phyloP scores from a whole-genome alignment of 352 stramenopile genomes.

The Globisporangium barbulae region DNA sequence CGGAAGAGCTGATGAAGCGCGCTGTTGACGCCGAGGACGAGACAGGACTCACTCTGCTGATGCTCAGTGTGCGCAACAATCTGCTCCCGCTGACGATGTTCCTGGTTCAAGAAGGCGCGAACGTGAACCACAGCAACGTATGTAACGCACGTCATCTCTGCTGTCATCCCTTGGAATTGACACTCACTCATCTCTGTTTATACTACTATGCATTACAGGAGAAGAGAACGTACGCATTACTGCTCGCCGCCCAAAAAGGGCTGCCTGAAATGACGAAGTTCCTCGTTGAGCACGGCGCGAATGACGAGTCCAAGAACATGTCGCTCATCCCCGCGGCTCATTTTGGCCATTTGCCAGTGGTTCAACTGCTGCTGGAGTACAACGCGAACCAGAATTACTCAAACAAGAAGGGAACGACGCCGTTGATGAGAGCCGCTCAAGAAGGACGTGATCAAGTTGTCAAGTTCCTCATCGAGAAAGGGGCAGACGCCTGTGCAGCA shows the following conservation, averaged over 20 bases:
- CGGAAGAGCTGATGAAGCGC: slow-evolving; percentile 42
- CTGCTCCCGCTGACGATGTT: slow-evolving; percentile 52
- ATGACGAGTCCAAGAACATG: slow-evolving; percentile 84
- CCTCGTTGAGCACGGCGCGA: slow-evolving; percentile 58
- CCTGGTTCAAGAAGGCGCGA: slow-evolving; percentile 62
- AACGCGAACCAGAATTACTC: slow-evolving; percentile 78
- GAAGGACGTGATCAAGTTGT: slow-evolving; percentile 81
- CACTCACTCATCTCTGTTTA: not conserved
- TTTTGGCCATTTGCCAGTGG: slow-evolving; percentile 76
- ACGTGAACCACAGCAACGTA: slow-evolving; percentile 83
- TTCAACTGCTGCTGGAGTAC: slow-evolving; percentile 65
- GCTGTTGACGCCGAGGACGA: slow-evolving; percentile 68
- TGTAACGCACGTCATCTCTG: slow-evolving; percentile 18
- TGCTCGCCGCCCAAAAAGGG: slow-evolving; percentile 83
- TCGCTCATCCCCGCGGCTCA: slow-evolving; percentile 81
- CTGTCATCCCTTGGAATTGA: slow-evolving; percentile 1
- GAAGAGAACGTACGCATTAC: slow-evolving; percentile 73
- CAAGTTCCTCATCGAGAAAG: slow-evolving; percentile 66
- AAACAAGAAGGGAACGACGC: slow-evolving; percentile 87
- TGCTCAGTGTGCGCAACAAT: slow-evolving; percentile 73
- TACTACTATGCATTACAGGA: slow-evolving; percentile 37
- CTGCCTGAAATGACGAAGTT: slow-evolving; percentile 69
- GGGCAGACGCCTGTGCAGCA: slow-evolving; percentile 62
- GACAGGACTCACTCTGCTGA: slow-evolving; percentile 77
- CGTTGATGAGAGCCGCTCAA: slow-evolving; percentile 83